Percentiles rank a stretch among this genome's conserved stretches.
Evolutionary conservation across 371 early-diverging fungal genomes (phyloP).

Genomic region (Circinella umbellata): DNA sequence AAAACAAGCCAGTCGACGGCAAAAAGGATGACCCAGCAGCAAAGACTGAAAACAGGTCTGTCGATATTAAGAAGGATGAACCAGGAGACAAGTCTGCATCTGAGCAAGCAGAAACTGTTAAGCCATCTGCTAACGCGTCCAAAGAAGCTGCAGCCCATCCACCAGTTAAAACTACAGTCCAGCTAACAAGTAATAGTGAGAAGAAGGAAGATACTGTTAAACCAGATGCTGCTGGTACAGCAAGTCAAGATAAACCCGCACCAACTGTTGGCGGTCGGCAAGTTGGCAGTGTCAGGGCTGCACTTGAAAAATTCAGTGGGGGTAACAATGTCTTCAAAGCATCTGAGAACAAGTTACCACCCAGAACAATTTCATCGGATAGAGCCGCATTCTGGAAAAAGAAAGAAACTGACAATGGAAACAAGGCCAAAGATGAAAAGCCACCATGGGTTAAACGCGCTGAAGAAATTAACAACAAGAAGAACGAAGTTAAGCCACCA

Average conservation of each 20-base stretch:
- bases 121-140: background rate
- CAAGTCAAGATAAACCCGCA: background rate
- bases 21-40: background rate
- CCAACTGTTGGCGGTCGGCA: background rate
- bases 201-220: background rate
- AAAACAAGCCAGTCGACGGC: no score
- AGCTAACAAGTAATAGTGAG: no score
- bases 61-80: background rate
- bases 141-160: background rate
- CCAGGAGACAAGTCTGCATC: background rate
- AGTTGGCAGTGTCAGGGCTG: conserved; percentile 7
- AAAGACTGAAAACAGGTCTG: background rate
- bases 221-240: background rate
- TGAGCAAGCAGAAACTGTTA: background rate
- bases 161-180: background rate
- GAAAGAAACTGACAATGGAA: background rate
- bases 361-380: background rate
- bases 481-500: background rate
- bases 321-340: background rate
- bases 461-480: conserved; percentile 4
- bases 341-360: conserved; percentile 1
- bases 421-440: background rate
- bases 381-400: conserved; percentile 6
- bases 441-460: conserved; percentile 4
- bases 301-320: conserved; percentile 4